phyloP scores from a whole-genome alignment of 169 alveolate species.

The Plasmodium fragile region DNA sequence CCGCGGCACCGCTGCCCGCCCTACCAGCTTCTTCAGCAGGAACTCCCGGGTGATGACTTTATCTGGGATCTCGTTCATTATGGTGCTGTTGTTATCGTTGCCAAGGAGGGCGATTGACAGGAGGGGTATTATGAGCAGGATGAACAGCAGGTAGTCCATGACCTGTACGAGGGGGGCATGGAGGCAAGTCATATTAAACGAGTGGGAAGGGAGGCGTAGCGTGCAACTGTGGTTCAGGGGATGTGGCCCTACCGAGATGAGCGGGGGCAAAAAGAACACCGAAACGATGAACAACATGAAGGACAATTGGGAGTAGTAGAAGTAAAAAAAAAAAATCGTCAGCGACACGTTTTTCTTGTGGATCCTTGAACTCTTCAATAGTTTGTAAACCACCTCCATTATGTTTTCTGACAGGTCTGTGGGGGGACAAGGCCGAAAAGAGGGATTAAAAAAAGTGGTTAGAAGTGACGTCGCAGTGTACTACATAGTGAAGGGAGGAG shows the following conservation, averaged over 20 bases:
- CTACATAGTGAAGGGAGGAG: neutral
- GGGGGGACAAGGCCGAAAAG: neutral
- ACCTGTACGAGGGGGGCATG: constrained; percentile 15
- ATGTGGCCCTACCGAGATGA: constrained; percentile 61
- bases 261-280: constrained; percentile 43
- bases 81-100: constrained; percentile 45
- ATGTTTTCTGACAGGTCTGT: constrained; percentile 42
- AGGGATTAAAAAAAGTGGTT: neutral
- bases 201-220: neutral
- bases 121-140: constrained; percentile 27
- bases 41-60: constrained; percentile 42
- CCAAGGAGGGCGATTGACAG: constrained; percentile 31
- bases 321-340: constrained; percentile 46
- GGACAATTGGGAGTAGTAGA: constrained; percentile 46
- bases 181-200: neutral
- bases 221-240: neutral
- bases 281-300: constrained; percentile 22
- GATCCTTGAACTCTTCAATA: constrained; percentile 50
- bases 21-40: constrained; percentile 37
- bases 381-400: constrained; percentile 59
- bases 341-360: constrained; percentile 54
- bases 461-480: neutral
- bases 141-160: constrained; percentile 26
- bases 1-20: neutral
- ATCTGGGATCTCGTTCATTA: constrained; percentile 62